Conservation (phyloP, 768 basidiomycete genomes). For the Infundibulicybe gibba region DNA sequence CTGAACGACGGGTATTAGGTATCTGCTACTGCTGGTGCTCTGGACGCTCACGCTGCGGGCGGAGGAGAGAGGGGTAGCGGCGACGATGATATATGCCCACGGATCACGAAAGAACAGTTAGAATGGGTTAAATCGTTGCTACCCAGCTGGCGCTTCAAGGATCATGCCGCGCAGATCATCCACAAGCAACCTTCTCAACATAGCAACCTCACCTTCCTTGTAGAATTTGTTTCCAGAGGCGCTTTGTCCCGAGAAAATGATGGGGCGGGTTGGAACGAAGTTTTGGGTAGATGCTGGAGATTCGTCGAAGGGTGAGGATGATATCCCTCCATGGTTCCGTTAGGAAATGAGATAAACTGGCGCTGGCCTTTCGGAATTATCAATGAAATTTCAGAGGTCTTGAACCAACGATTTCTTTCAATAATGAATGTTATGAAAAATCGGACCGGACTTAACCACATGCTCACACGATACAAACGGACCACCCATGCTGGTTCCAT, state of each 20-base stretch:
- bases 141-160: not conserved
- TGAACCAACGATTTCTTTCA: conserved; percentile 4
- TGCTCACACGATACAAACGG: too few species aligned
- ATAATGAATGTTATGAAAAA: too few species aligned
- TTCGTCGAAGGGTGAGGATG: conserved; percentile 2
- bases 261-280: not conserved
- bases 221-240: not conserved
- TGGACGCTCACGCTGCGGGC: not conserved
- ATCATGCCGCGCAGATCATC: too few species aligned
- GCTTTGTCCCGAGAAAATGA: not conserved
- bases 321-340: conserved; percentile 8
- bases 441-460: too few species aligned
- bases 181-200: not conserved
- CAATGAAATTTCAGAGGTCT: conserved; percentile 4
- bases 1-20: not conserved
- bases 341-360: conserved; percentile 5
- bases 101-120: not conserved
- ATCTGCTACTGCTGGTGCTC: not conserved
- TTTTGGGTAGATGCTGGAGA: not conserved
- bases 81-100: not conserved
- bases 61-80: not conserved
- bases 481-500: conserved; percentile 55
- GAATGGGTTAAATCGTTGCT: not conserved
- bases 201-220: not conserved
- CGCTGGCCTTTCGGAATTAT: conserved; percentile 1